Conservation (phyloP, 306 rosid genomes). For the Senna tora region DNA sequence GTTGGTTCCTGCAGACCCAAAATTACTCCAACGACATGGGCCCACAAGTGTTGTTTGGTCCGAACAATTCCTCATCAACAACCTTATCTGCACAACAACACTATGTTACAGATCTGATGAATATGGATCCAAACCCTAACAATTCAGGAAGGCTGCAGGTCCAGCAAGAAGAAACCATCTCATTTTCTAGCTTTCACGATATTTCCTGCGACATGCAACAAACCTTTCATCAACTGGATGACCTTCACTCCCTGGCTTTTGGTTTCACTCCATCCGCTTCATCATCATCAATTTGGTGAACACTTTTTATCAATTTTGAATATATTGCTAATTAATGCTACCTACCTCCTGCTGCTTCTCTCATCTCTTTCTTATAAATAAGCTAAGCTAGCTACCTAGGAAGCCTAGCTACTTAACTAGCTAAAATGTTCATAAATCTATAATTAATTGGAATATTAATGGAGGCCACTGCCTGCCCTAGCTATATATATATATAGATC, state of each 20-base stretch:
- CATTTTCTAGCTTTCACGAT: slow-evolving; percentile 77
- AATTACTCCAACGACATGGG: slow-evolving; percentile 44
- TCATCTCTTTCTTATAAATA: slow-evolving; percentile 44
- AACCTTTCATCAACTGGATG: slow-evolving; percentile 58
- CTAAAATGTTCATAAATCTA: slow-evolving; percentile 45
- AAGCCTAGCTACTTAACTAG: too few relatives aligned
- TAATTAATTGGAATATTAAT: slow-evolving; percentile 42
- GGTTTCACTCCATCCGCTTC: slow-evolving; percentile 51
- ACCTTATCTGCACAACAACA: slow-evolving; percentile 20
- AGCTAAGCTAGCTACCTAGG: slow-evolving; percentile 49
- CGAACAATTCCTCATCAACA: slow-evolving; percentile 41
- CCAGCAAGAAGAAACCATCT: slow-evolving; percentile 66
- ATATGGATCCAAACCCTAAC: slow-evolving; percentile 50
- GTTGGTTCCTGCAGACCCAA: slow-evolving; percentile 58
- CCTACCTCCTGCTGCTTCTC: too few relatives aligned
- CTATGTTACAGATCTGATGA: slow-evolving; percentile 41
- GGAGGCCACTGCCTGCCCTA: slow-evolving; percentile 38
- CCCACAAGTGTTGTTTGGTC: slow-evolving; percentile 39
- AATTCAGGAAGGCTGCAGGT: slow-evolving; percentile 45
- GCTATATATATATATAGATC: not conserved
- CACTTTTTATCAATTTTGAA: slow-evolving; percentile 44
- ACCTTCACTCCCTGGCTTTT: slow-evolving; percentile 75
- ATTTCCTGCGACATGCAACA: slow-evolving; percentile 63
- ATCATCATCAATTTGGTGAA: slow-evolving; percentile 43
- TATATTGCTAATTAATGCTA: too few relatives aligned